Conservation (phyloP, 805 yeast genomes). For the Starmerella scarabaei region DNA sequence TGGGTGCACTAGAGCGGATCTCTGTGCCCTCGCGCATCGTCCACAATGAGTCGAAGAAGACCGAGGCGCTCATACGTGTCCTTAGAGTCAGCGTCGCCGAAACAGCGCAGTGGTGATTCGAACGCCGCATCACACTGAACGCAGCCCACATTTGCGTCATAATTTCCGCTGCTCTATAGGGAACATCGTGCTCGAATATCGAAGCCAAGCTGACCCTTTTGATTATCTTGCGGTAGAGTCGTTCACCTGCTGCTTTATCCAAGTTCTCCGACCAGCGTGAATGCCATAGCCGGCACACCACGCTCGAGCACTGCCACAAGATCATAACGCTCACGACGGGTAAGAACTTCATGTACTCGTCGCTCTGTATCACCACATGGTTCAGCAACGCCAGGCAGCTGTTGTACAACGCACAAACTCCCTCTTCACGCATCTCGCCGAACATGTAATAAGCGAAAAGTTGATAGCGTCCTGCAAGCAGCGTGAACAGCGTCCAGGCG, state of each 20-base stretch:
- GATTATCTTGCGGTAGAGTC: constrained; percentile 30
- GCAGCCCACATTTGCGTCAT: constrained; percentile 91
- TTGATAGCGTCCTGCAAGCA: constrained; percentile 68
- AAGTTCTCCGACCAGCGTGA: constrained; percentile 55
- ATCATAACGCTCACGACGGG: constrained; percentile 67
- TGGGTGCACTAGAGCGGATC: constrained; percentile 36
- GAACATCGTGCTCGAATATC: constrained; percentile 79
- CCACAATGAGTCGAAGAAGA: constrained; percentile 83
- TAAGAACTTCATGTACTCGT: constrained; percentile 54
- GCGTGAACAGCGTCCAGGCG: constrained; percentile 53
- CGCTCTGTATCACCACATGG: constrained; percentile 52
- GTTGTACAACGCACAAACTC: constrained; percentile 64
- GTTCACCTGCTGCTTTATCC: constrained; percentile 60
- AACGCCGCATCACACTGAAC: constrained; percentile 41
- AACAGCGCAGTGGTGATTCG: constrained; percentile 31
- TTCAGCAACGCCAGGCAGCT: constrained; percentile 60
- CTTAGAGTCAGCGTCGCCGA: constrained; percentile 35
- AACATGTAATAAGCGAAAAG: constrained; percentile 69
- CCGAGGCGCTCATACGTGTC: constrained; percentile 83
- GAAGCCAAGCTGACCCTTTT: constrained; percentile 62
- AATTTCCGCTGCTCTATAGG: constrained; percentile 83
- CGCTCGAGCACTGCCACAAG: constrained; percentile 85
- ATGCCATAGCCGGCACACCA: constrained; percentile 65
- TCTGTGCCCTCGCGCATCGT: constrained; percentile 77
- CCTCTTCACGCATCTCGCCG: constrained; percentile 33